These are phyloP conservation scores for Phialophora verrucosa DNA, from an alignment of 2,329 filamentous ascomycete genomes.

Conservation along the genomic window DNA sequence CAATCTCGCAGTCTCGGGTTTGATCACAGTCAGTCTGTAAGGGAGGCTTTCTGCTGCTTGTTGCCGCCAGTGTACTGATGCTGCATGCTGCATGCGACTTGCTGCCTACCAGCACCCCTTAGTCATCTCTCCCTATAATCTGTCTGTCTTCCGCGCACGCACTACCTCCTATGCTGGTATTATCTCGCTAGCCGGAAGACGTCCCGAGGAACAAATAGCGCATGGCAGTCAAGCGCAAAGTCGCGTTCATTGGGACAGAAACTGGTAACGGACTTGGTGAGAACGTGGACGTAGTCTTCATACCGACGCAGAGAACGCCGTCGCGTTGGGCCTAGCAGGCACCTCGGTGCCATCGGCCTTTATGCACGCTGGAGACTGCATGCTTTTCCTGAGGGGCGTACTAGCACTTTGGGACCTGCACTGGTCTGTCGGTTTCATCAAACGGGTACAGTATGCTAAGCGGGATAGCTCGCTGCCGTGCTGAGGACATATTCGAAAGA, in stretches of 20 bases:
- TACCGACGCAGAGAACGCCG: not conserved
- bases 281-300: not conserved
- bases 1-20: not conserved
- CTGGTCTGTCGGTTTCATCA: not conserved
- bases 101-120: not conserved
- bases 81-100: not conserved
- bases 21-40: not conserved
- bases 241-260: not conserved
- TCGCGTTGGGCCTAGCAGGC: not conserved
- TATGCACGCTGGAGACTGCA: not conserved
- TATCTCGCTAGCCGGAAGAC: not conserved
- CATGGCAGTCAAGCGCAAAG: not conserved
- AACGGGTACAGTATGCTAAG: not conserved
- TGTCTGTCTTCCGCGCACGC: not conserved
- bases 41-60: too few relatives aligned
- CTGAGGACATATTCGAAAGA: not conserved
- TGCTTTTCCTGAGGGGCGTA: not conserved
- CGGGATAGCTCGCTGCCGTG: not conserved
- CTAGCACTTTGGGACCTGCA: not conserved
- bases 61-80: too few relatives aligned
- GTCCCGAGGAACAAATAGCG: not conserved
- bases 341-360: not conserved
- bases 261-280: not conserved
- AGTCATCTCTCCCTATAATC: not conserved
- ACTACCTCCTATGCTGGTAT: not conserved